Percentiles rank a stretch among this genome's conserved stretches.
phyloP scores from a whole-genome alignment of 331 rosid genomes.

The Malus hybrid region DNA sequence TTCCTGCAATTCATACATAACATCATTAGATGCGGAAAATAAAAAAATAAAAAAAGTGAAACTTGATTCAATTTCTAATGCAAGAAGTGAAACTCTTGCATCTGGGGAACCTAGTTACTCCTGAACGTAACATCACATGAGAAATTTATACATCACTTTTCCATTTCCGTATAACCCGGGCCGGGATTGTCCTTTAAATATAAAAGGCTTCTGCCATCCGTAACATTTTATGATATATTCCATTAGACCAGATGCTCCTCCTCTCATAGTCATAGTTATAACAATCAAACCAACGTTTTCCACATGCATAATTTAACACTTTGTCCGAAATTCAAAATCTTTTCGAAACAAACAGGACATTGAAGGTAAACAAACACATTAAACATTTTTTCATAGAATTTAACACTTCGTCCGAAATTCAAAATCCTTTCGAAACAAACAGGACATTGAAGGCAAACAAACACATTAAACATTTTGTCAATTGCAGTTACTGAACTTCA shows the following conservation, averaged over 20 bases:
- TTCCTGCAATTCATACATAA: constrained; percentile 43
- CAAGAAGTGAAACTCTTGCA: not conserved
- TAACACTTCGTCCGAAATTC: not conserved
- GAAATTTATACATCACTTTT: not conserved
- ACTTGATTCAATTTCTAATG: not conserved
- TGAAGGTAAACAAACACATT: not conserved
- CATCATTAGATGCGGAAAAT: constrained; percentile 6
- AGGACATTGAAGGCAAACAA: not conserved
- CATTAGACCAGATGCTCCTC: not conserved
- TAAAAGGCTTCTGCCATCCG: not conserved
- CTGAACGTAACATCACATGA: not conserved
- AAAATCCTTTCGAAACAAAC: not conserved
- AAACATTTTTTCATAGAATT: not conserved
- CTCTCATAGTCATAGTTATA: not conserved
- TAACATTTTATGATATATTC: not conserved
- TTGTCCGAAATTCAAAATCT: not conserved
- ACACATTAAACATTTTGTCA: not conserved
- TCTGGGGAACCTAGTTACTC: not conserved
- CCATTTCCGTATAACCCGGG: not conserved
- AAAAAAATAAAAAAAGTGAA: not conserved
- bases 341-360: not conserved
- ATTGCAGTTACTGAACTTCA: not conserved
- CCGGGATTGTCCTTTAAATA: not conserved
- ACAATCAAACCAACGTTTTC: not conserved
- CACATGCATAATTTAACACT: not conserved